Evolutionary conservation across 257 asterid species (phyloP).

Genomic region (Linderniella brevidens): DNA sequence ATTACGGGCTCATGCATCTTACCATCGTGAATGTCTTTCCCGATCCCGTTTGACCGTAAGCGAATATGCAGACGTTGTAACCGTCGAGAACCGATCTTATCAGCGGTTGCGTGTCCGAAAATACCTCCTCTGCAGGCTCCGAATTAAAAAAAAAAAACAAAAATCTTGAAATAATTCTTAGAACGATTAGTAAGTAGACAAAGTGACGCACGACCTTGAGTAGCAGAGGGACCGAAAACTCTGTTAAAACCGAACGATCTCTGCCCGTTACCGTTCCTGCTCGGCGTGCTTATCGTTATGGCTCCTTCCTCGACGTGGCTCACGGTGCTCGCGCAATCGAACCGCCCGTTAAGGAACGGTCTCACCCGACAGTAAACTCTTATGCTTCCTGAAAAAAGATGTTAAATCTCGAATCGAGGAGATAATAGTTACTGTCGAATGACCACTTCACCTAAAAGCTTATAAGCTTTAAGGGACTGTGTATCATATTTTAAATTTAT

Average conservation of each 20-base stretch:
- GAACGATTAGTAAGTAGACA: no score
- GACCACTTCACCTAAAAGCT: no score
- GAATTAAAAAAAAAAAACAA: no score
- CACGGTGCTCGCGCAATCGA: slow-evolving; percentile 36
- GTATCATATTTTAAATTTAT: no score
- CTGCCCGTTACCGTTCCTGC: slow-evolving; percentile 54
- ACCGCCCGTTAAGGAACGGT: slow-evolving; percentile 66
- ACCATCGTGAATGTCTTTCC: slow-evolving; percentile 4
- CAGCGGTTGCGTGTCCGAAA: slow-evolving; percentile 3
- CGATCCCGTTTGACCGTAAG: slow-evolving; percentile 6
- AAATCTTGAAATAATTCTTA: no score
- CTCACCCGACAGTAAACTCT: slow-evolving; percentile 94
- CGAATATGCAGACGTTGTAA: slow-evolving; percentile 5
- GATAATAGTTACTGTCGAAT: no score
- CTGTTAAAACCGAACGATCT: slow-evolving; percentile 77
- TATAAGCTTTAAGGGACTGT: no score
- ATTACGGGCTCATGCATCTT: background rate
- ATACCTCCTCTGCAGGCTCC: slow-evolving; percentile 3
- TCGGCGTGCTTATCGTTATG: slow-evolving; percentile 44
- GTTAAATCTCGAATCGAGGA: background rate
- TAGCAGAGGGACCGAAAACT: slow-evolving; percentile 77
- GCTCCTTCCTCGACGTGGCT: slow-evolving; percentile 83
- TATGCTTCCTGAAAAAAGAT: slow-evolving; percentile 56
- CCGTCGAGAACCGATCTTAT: slow-evolving; percentile 6
- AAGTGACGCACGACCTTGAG: no score